phyloP scores from a whole-genome alignment of 2,329 filamentous ascomycete species.

The Truncatella angustata region DNA sequence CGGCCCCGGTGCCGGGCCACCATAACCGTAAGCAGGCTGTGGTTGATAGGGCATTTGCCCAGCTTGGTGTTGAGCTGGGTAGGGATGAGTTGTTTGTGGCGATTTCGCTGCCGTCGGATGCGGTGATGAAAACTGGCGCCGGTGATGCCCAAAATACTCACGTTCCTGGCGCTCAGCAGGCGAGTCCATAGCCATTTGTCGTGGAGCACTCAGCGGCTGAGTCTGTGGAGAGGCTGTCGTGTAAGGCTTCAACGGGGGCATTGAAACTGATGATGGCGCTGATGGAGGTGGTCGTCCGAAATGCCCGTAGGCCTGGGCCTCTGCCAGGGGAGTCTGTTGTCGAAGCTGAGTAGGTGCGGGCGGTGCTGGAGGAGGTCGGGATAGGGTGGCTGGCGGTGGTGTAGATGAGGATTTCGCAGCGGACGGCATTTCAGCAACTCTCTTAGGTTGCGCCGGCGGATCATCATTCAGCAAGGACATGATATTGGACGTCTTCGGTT shows the following conservation, averaged over 20 bases:
- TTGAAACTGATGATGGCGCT: slow-evolving; percentile 48
- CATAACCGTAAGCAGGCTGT: slow-evolving; percentile 44
- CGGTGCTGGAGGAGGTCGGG: slow-evolving; percentile 38
- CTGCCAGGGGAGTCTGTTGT: slow-evolving; percentile 39
- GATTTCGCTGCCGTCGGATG: slow-evolving; percentile 40
- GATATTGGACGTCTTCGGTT: slow-evolving; percentile 58
- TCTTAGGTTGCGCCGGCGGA: slow-evolving; percentile 47
- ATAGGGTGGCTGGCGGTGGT: slow-evolving; percentile 46
- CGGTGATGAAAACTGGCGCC: slow-evolving; percentile 29
- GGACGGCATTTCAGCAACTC: slow-evolving; percentile 45
- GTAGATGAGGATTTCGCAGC: slow-evolving; percentile 45
- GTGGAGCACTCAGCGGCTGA: slow-evolving; percentile 44
- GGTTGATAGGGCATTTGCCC: slow-evolving; percentile 39
- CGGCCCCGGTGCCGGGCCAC: slow-evolving; percentile 36
- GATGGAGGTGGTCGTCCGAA: slow-evolving; percentile 41
- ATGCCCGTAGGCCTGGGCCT: slow-evolving; percentile 42
- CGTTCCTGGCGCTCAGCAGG: slow-evolving; percentile 36
- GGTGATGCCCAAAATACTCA: slow-evolving; percentile 49
- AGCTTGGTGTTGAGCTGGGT: slow-evolving; percentile 39
- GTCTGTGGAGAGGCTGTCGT: slow-evolving; percentile 52
- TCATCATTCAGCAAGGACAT: slow-evolving; percentile 65
- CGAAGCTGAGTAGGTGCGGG: slow-evolving; percentile 42
- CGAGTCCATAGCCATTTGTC: slow-evolving; percentile 42
- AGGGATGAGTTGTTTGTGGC: slow-evolving; percentile 46
- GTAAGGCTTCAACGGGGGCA: slow-evolving; percentile 55